Percentiles rank a stretch among this genome's conserved stretches.
These are phyloP conservation scores for Calonectria multiphialidica DNA, from an alignment of 2,329 filamentous ascomycete species.

Conservation along the genomic window DNA sequence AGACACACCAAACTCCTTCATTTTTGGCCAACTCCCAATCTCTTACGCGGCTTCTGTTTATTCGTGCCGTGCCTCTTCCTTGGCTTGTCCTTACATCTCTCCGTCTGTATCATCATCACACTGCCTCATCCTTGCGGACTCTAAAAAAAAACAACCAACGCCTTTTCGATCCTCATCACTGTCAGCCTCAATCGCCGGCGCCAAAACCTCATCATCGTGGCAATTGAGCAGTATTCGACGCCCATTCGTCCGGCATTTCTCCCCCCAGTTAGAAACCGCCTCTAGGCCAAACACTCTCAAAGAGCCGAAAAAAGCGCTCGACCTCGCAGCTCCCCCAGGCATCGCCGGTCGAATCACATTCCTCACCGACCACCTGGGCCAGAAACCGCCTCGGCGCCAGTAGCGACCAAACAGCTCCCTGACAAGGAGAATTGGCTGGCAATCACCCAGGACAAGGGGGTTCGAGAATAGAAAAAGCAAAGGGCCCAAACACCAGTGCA, in stretches of 20 bases:
- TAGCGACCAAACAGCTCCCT: conserved; percentile 42
- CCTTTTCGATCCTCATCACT: conserved; percentile 9
- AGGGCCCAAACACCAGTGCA: conserved; percentile 24
- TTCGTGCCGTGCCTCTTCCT: background rate
- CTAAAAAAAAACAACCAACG: conserved; percentile 12
- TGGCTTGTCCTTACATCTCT: background rate
- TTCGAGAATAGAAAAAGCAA: conserved; percentile 44
- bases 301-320: conserved; percentile 26
- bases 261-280: conserved; percentile 11
- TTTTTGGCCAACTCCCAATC: background rate
- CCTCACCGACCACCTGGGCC: conserved; percentile 45
- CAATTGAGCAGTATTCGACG: conserved; percentile 28
- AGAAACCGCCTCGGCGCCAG: conserved; percentile 43
- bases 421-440: conserved; percentile 30
- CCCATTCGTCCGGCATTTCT: conserved; percentile 44
- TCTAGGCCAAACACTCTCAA: conserved; percentile 35
- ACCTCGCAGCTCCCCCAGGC: conserved; percentile 29
- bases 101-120: background rate
- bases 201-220: conserved; percentile 33
- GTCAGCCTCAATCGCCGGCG: conserved; percentile 35
- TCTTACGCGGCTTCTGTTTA: background rate
- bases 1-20: background rate
- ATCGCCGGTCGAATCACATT: conserved; percentile 44
- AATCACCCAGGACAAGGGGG: conserved; percentile 38
- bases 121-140: conserved; percentile 1